Base-by-base conservation (phyloP, 2,329 filamentous ascomycete species). In the Aspergillus hortae region DNA sequence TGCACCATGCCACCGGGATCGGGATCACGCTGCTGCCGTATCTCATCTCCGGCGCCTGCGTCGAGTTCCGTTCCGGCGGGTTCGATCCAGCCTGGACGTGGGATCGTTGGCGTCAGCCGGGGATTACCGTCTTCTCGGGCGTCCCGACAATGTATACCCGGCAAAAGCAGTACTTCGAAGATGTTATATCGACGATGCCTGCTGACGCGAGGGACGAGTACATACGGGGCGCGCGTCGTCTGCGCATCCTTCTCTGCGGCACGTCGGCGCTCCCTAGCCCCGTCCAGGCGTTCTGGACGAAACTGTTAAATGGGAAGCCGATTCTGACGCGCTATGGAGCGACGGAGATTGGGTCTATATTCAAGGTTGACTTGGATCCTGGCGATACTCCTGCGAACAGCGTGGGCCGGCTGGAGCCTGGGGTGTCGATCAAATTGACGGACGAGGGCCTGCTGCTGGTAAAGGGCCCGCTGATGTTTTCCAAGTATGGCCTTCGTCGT, bases 91-190 rank as follows among this genome's bases (percentile, higher is more conserved):
- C 66, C 51, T 61, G 70, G 61, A 74, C 75, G 51, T 79, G 76
- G 76, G 65, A 74, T 23, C 67, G 75, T 11, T 77, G 73, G 73
- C 61, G 60, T 40, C 62, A 57, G 56, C 71, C 70, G 56, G 58
- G 64, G 41, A 56, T 74, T 41, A 68, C 72, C 0, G 73, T 78
- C 58, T 79, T 79, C 62, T 74, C 73, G 43, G 76, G 73, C 11
- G 76, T 79, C 0, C 76, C 76, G 2, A 78, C 76, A 0, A 76
- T 78, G 7, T 79, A 77, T 56, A 74, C 75, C 55, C 68, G 74
- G 1, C 63, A 78, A 62, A 71, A 73, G 60, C 67, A 74, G 30
- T 71, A 77, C 38, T 73, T 68, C 44, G 69, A 73, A 52, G 52
- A 61, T 4, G 58, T 65, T 17, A 68, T 72, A n/a, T 54, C 61